Evolutionary conservation across 768 basidiomycete genomes (phyloP), one percentile per base, ranked within the genome.

Genomic region (Mycena latifolia): DNA sequence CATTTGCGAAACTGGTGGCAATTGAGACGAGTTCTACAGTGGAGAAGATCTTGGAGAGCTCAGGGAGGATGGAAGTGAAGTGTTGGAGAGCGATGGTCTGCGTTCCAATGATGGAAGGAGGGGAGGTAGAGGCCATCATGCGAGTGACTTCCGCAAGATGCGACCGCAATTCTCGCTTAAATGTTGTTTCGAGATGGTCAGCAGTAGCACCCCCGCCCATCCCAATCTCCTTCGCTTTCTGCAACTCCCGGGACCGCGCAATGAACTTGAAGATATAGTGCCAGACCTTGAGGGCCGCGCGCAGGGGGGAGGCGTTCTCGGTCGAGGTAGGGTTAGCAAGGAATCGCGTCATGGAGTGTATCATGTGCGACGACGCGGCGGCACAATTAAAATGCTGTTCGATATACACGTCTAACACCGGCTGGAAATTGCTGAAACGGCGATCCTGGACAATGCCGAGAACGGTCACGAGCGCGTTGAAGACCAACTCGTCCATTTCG

Each of bases 191-290:
- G 47, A 96, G 81, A 77, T 96, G 93, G 67, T 95, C 94, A 10
- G 92, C 89, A 0, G 94, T 95, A 1, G 92, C 89, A 14, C 91
- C 93, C 14, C 89, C 89, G 27, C 90, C 90, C 81, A 93, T 89
- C 0, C 91, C 91, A 25, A 90, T 75, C 64, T 95, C 94, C 73
- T 91, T 91, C 8, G 84, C 82, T 76, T 94, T 94, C 76, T 97
- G 96, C 48, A 97, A 76, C 72, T 95, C 94, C 37, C 96, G 84
- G 3, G 96, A 91, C n/a, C 93, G 87, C 18, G 93, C 89, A 73
- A 98, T 92, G 78, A 99, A 94, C 75, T 93, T 94, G 88, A 98
- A 94, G 71, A 99, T 89, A 74, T 96, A 95, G 73, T 95, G 92
- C 95, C 95, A 97, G 31, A 98, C 97, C 77, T 98, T 98, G 65